Conservation (phyloP, 257 asterid genomes). For the Phtheirospermum japonicum region DNA sequence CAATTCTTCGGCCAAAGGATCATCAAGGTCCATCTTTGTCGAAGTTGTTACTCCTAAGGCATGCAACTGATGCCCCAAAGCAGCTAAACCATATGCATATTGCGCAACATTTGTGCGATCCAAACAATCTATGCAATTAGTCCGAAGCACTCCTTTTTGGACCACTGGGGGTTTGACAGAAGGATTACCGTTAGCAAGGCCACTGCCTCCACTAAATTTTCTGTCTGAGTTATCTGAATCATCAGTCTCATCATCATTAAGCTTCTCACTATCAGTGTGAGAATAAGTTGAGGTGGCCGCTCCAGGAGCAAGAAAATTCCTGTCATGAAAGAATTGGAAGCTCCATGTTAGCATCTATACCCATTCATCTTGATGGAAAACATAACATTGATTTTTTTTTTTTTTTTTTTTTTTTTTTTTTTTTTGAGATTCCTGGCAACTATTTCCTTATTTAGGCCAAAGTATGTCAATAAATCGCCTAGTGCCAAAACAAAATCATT, state of each 20-base stretch:
- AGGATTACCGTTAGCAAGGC: constrained; percentile 39
- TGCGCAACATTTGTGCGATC: constrained; percentile 99
- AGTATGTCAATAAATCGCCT: constrained; percentile 15
- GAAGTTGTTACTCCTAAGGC: constrained; percentile 57
- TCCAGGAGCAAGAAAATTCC: constrained; percentile 48
- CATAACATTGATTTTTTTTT: neutral
- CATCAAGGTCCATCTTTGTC: constrained; percentile 59
- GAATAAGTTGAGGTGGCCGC: constrained; percentile 35
- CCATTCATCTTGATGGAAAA: constrained; percentile 4
- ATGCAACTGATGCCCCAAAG: constrained; percentile 81
- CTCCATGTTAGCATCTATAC: constrained; percentile 16
- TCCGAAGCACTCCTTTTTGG: constrained; percentile 92
- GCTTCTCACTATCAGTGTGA: constrained; percentile 45
- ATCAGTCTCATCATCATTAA: constrained; percentile 43
- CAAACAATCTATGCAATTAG: constrained; percentile 97
- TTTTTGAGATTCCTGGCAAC: constrained; percentile 5
- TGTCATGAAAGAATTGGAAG: constrained; percentile 31
- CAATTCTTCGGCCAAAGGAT: constrained; percentile 72
- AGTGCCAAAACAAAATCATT: constrained; percentile 18
- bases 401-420: too few species aligned
- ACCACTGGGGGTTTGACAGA: constrained; percentile 51
- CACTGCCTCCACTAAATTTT: constrained; percentile 39
- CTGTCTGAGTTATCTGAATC: constrained; percentile 49
- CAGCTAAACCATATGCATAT: constrained; percentile 94
- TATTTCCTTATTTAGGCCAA: constrained; percentile 17